Base-by-base conservation (phyloP, 129 eudicot genomes). In the Heracleum sosnowskyi region DNA sequence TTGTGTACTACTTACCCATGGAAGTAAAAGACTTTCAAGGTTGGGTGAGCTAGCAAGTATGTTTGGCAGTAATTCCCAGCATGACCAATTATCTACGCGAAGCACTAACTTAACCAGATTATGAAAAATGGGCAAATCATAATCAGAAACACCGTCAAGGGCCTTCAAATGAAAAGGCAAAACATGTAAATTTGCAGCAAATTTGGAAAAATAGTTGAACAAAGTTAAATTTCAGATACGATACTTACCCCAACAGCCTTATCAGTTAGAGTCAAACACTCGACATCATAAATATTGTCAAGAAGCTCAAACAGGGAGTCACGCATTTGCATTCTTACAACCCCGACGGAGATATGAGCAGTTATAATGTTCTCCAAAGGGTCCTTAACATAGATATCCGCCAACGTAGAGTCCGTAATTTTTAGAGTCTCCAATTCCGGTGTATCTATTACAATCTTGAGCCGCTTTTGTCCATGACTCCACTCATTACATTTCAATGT, bases 61-160 rank as follows among this genome's bases (percentile, higher is more conserved):
- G 12, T 45, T 15, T 13, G 40, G n/a, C n/a, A 74, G 77, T 55
- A 74, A 28, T n/a, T 4, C 45, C 77, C 77, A 74, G 26, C 62
- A 53, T 5, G 77, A 44, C 77, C 62, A 74, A 2, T 18, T 11
- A 44, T 74, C 57, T 28, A 74, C 77, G 28, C 4, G 13, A 11
- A 74, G 37, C 63, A 45, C 77, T 11, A 74, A 74, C 26, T 47
- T 3, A 34, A 7, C 45, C 63, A 74, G 15, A 36, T 45, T 45
- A 45, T 15, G 17, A 45, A 74, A 74, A 45, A 36, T 45, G 4
- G 77, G 60, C n/a, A 74, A 74, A 42, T 35, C 11, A 31, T 24
- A 24, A 26, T 17, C 34, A 29, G 55, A 74, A 5, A 31, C 39
- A 74, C 41, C 7, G 13, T 35, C 5, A 39, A 74, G 55, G 41